Evolutionary conservation across 176 grass and related monocot species (phyloP), one percentile per base, ranked within the genome.

Genomic region (Aegilops speltoides): DNA sequence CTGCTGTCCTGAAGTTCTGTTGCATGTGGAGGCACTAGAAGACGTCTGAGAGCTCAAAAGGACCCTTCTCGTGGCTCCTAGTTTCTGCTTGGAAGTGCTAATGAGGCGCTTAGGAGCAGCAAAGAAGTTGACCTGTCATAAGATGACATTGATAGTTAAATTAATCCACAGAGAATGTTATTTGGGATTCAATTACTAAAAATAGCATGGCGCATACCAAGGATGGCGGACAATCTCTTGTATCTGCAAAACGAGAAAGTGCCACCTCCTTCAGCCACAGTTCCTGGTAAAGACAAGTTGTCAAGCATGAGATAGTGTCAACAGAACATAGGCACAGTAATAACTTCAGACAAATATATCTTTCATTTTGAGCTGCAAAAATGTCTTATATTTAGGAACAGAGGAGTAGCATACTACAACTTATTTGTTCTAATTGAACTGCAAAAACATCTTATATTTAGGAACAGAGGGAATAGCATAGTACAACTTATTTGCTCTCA

Each of bases 261-360:
- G 68, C 88, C 60, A 87, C 89, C 52, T 96, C 97, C 85, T 94
- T 94, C 66, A 99, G 85, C 97, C 97, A 99, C 28, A 87, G 77
- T 94, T 99, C 97, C 94, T 99, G 85, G 85, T 59, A 87, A 90
- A 90, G 50, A 85, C 23, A 92, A 69, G 72, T 81, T 77, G 54
- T 73, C 78, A 71, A 81, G 31, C 73, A 93, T 93, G 85, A 90
- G 88, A 92, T 37, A 86, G 12, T 84, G 48, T 83, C n/a, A 83
- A 89, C 70, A 83, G 40, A 79, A 45, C 64, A 90, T 40, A 78
- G 45, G 32, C 11, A 71, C 34, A 28, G 4, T 70, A 46, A 34
- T 48, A 70, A 16, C 4, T 20, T 61, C 31, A 37, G n/a, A 82
- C 3, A 79, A 29, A 81, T 24, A 76, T 37, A 41, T 41, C 40